Evolutionary conservation across 108 stramenopile genomes (phyloP).

Genomic region (Stephanodiscus triporus): DNA sequence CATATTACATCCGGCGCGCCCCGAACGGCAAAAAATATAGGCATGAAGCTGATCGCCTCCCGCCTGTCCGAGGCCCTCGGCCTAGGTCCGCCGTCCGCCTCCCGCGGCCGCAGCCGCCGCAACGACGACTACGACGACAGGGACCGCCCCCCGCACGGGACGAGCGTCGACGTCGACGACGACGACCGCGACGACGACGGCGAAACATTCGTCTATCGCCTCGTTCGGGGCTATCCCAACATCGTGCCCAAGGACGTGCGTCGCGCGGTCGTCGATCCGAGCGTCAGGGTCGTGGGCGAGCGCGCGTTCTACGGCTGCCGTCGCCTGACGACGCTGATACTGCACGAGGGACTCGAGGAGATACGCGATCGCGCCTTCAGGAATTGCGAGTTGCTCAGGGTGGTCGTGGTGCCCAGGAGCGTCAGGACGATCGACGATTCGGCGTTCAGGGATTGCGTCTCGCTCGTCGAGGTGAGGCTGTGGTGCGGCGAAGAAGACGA

Average conservation of each 20-base stretch:
- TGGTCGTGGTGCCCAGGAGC: neutral
- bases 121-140: neutral
- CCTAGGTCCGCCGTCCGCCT: neutral
- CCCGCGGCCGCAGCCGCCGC: neutral
- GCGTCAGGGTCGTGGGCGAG: neutral
- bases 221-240: neutral
- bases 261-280: neutral
- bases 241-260: neutral
- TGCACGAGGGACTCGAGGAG: neutral
- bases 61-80: neutral
- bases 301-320: neutral
- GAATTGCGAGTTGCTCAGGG: neutral
- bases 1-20: too few species aligned
- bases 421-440: neutral
- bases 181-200: neutral
- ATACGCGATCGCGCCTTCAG: neutral
- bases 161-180: neutral
- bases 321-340: neutral
- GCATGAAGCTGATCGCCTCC: neutral
- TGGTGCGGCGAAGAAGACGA: neutral
- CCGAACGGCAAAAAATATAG: neutral
- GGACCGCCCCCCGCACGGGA: too few species aligned
- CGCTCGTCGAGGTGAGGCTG: neutral
- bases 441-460: neutral
- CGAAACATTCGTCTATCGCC: neutral